Percentiles rank a stretch among this genome's conserved stretches.
Evolutionary conservation across 2,329 filamentous ascomycete species (phyloP).

Genomic region (Fusarium newnesense): DNA sequence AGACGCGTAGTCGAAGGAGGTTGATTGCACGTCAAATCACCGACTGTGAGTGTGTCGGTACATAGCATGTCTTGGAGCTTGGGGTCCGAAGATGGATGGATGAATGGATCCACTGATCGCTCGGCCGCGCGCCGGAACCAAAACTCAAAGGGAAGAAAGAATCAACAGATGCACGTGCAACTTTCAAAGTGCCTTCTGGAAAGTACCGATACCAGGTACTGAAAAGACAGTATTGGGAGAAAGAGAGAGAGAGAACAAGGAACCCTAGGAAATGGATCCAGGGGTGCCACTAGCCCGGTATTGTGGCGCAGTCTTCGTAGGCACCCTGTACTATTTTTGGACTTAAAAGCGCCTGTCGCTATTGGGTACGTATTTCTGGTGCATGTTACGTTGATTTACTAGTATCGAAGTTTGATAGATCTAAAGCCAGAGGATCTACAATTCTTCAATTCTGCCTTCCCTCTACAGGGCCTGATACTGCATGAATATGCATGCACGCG

Average conservation of each 20-base stretch:
- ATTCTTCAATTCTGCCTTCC: conserved; percentile 32
- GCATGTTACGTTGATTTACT: conserved; percentile 7
- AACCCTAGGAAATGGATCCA: conserved; percentile 5
- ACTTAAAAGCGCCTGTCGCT: conserved; percentile 21
- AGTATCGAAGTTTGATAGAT: conserved; percentile 4
- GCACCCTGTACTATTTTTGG: conserved; percentile 41
- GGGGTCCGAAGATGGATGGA: conserved; percentile 3
- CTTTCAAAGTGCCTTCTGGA: conserved; percentile 4
- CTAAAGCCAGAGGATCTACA: conserved; percentile 8
- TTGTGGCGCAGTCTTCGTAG: conserved; percentile 32
- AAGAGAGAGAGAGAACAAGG: conserved; percentile 27
- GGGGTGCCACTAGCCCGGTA: conserved; percentile 23
- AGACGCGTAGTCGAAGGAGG: conserved; percentile 24
- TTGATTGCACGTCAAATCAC: conserved; percentile 26
- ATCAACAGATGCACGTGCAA: conserved; percentile 34
- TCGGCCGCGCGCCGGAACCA: conserved; percentile 28
- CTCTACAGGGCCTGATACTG: conserved; percentile 1
- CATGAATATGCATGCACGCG: conserved; percentile 32
- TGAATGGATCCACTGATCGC: conserved; percentile 37
- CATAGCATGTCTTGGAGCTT: not conserved
- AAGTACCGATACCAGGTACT: conserved; percentile 38
- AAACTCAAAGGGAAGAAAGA: conserved; percentile 14
- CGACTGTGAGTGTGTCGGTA: not conserved
- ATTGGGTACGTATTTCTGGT: not conserved
- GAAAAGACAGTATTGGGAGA: conserved; percentile 17